Conservation (phyloP, 2,329 filamentous ascomycete species). For the Lecanosticta acicola region DNA sequence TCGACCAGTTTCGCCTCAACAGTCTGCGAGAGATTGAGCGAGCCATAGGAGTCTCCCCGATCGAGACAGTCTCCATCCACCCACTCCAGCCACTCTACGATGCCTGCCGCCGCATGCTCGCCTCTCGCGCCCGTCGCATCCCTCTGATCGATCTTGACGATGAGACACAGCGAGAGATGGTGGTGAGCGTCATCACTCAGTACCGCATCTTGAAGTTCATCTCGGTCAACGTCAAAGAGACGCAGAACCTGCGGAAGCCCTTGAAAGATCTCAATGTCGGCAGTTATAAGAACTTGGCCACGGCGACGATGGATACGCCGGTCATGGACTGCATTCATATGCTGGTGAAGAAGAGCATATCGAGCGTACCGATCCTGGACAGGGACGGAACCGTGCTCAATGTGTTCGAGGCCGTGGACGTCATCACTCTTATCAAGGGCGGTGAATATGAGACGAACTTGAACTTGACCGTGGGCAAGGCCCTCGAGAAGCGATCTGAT, state of each 20-base stretch:
- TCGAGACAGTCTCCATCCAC: conserved; percentile 94
- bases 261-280: conserved; percentile 79
- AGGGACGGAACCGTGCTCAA: conserved; percentile 75
- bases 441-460: conserved; percentile 81
- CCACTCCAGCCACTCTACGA: conserved; percentile 88
- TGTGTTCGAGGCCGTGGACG: conserved; percentile 95
- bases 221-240: conserved; percentile 87
- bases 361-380: conserved; percentile 88
- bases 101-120: conserved; percentile 88
- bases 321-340: conserved; percentile 92
- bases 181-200: conserved; percentile 95
- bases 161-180: conserved; percentile 85
- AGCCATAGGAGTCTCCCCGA: conserved; percentile 80
- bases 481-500: conserved; percentile 76
- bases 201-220: conserved; percentile 99
- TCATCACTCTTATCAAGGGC: conserved; percentile 91
- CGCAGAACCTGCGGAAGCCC: conserved; percentile 80
- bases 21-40: conserved; percentile 94
- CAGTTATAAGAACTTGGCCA: conserved; percentile 74
- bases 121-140: conserved; percentile 86
- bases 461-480: conserved; percentile 78
- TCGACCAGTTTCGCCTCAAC: conserved; percentile 89
- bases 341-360: conserved; percentile 90
- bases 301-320: conserved; percentile 79
- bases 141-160: conserved; percentile 90